Percentiles rank a stretch among this genome's conserved stretches.
phyloP scores from a whole-genome alignment of 495 filamentous ascomycete genomes.

The Barbatosphaeria neglecta region DNA sequence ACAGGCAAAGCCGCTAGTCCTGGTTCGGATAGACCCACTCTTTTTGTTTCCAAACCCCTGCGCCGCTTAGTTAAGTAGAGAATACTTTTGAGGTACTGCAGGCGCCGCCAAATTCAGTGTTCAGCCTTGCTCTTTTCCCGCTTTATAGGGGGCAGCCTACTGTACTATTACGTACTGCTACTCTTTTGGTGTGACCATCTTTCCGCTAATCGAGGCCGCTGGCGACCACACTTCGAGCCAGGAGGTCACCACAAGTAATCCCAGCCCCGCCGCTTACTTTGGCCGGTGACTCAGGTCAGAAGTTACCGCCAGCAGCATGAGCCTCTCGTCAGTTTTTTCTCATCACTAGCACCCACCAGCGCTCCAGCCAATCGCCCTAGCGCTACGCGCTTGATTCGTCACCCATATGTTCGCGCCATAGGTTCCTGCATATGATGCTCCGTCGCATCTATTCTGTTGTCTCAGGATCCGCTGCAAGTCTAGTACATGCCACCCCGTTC shows the following conservation, averaged over 20 bases:
- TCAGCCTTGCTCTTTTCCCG: too few species aligned
- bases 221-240: too few species aligned
- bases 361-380: not conserved
- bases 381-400: not conserved
- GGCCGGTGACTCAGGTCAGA: too few species aligned
- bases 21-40: not conserved
- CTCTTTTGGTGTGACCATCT: not conserved
- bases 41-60: not conserved
- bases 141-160: too few species aligned
- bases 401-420: too few species aligned
- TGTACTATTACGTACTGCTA: not conserved
- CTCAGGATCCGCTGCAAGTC: not conserved
- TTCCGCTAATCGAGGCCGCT: too few species aligned
- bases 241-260: too few species aligned
- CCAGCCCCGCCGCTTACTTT: too few species aligned
- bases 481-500: not conserved
- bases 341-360: too few species aligned
- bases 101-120: not conserved
- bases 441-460: too few species aligned
- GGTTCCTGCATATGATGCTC: not conserved
- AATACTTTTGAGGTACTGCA: not conserved
- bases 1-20: constrained; percentile 6
- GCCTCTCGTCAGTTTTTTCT: too few species aligned
- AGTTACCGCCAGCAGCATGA: too few species aligned
- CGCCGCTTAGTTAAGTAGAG: not conserved